Evolutionary conservation across 129 eudicot genomes (phyloP).

Genomic region (Escallonia rubra): DNA sequence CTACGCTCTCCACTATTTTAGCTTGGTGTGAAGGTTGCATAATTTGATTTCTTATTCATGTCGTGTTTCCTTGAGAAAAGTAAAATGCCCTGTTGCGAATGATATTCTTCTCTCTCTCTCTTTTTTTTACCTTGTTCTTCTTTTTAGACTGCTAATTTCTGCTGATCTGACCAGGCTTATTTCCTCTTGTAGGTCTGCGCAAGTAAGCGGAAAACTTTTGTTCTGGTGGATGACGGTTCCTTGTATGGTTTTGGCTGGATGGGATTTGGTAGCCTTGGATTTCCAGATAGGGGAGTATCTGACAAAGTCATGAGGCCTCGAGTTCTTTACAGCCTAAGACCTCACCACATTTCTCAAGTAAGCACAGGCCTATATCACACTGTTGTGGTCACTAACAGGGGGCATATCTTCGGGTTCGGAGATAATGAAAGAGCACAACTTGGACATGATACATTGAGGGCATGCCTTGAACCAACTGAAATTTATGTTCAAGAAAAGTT

Average conservation of each 20-base stretch:
- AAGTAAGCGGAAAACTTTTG: constrained; percentile 88
- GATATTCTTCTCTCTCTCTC: too few species aligned
- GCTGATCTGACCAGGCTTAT: too few species aligned
- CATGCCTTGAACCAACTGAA: constrained; percentile 78
- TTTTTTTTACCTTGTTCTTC: too few species aligned
- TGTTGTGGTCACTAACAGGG: constrained; percentile 61
- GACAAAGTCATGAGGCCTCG: constrained; percentile 70
- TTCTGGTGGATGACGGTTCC: constrained; percentile 65
- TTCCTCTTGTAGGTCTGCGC: constrained; percentile 66
- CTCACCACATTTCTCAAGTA: constrained; percentile 68
- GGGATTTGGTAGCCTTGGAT: constrained; percentile 97
- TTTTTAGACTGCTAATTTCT: too few species aligned
- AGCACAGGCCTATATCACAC: constrained; percentile 94
- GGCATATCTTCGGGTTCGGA: constrained; percentile 87
- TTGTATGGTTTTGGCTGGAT: constrained; percentile 93
- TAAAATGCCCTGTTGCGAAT: too few species aligned
- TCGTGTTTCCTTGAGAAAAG: too few species aligned
- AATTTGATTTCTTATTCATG: not conserved
- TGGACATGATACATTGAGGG: constrained; percentile 72
- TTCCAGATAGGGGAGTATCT: constrained; percentile 66
- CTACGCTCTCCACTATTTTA: too few species aligned
- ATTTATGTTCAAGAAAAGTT: constrained; percentile 39
- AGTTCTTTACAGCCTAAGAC: constrained; percentile 57
- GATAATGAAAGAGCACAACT: constrained; percentile 95
- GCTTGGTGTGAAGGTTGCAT: not conserved